Conservation (phyloP, 2,329 filamentous ascomycete genomes). For the Hypoxylon sp. region DNA sequence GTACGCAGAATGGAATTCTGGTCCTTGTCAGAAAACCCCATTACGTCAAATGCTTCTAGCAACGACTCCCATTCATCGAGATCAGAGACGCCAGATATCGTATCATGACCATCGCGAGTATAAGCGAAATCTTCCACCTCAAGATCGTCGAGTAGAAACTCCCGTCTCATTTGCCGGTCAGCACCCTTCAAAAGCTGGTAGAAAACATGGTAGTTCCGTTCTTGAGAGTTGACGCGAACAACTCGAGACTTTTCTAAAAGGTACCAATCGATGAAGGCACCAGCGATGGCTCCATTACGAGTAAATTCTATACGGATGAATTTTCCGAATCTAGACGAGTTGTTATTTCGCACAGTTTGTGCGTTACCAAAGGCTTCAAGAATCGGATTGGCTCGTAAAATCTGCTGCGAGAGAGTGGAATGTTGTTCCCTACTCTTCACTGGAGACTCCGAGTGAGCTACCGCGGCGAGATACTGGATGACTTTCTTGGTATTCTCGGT, state of each 20-base stretch:
- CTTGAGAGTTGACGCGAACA: slow-evolving; percentile 86
- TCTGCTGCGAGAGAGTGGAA: slow-evolving; percentile 94
- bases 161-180: slow-evolving; percentile 78
- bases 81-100: slow-evolving; percentile 91
- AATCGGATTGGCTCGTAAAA: slow-evolving; percentile 95
- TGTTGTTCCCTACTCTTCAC: slow-evolving; percentile 74
- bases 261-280: slow-evolving; percentile 99
- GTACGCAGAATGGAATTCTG: slow-evolving; percentile 87
- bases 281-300: slow-evolving; percentile 88
- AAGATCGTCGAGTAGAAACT: slow-evolving; percentile 81
- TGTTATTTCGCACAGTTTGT: slow-evolving; percentile 97
- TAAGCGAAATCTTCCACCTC: slow-evolving; percentile 92
- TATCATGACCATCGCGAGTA: slow-evolving; percentile 91
- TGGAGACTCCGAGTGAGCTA: slow-evolving; percentile 86
- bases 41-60: slow-evolving; percentile 93
- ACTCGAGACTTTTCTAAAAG: slow-evolving; percentile 98
- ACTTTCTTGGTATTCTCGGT: slow-evolving; percentile 99
- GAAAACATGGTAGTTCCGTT: slow-evolving; percentile 97
- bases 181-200: slow-evolving; percentile 95
- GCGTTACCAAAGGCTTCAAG: slow-evolving; percentile 98
- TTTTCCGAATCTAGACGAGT: slow-evolving; percentile 98
- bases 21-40: slow-evolving; percentile 91
- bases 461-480: slow-evolving; percentile 96
- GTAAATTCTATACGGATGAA: slow-evolving; percentile 98
- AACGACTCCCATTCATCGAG: slow-evolving; percentile 89